phyloP scores from a whole-genome alignment of 768 basidiomycete species.

The Mycena venus region DNA sequence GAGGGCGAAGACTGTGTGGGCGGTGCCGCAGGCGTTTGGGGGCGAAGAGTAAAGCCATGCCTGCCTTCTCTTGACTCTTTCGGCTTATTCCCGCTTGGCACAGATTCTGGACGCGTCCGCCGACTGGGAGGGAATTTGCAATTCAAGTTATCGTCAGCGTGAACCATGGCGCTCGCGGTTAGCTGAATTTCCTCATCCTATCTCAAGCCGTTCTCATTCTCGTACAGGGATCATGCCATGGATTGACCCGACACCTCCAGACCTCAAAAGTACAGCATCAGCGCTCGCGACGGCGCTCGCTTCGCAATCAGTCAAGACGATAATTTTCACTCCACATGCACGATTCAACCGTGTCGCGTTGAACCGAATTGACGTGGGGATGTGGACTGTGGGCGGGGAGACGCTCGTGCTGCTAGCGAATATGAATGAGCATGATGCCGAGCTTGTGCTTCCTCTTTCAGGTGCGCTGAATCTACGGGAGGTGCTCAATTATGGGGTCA shows the following conservation, averaged over 20 bases:
- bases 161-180: conserved; percentile 64
- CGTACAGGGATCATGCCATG: conserved; percentile 50
- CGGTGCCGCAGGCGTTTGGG: conserved; percentile 72
- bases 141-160: conserved; percentile 62
- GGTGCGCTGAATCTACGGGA: conserved; percentile 8
- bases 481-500: conserved; percentile 22
- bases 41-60: conserved; percentile 40
- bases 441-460: conserved; percentile 10
- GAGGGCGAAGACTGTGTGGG: conserved; percentile 64
- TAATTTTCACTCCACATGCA: conserved; percentile 44
- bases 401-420: conserved; percentile 52
- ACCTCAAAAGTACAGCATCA: conserved; percentile 53
- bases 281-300: conserved; percentile 46
- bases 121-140: conserved; percentile 67
- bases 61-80: not conserved
- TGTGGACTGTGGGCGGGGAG: conserved; percentile 46
- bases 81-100: not conserved
- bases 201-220: not conserved
- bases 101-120: conserved; percentile 64
- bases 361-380: conserved; percentile 46
- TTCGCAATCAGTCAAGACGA: conserved; percentile 36
- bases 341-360: conserved; percentile 36
- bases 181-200: not conserved
- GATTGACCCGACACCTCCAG: conserved; percentile 55
- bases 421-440: conserved; percentile 40